Base-by-base conservation (phyloP, 257 asterid species). In the Primulina huaijiensis region DNA sequence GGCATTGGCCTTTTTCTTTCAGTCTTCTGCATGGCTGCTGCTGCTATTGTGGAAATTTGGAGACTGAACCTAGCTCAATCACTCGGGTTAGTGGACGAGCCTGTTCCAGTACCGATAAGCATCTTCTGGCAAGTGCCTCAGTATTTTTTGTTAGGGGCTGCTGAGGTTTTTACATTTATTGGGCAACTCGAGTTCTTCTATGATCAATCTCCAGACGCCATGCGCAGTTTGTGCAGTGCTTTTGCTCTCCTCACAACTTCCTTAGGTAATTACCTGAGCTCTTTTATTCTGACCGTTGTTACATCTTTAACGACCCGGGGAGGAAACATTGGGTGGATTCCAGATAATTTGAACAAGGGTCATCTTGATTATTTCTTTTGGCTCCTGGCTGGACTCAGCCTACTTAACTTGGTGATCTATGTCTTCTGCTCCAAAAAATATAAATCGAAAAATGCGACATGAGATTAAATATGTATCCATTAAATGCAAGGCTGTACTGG, bases 131-230 rank as follows among this genome's bases (percentile, higher is more conserved):
- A 91, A 77, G 65, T 79, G 20, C 97, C 97, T 3, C 97, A 91
- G 60, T 89, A 91, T 79, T 83, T 87, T 71, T 64, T 89, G 30
- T 60, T 87, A 10, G 97, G 96, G n/a, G 96, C 93, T 2, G 96
- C 97, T 0, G 96, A 89, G 57, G 85, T 91, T 30, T 91, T 86
- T 52, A 88, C 92, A 0, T 87, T 84, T 27, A 87, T 92, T 10
- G 98, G 98, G 63, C 96, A 87, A 68, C 81, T 88, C 0, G 94
- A 92, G 86, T 92, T 92, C 75, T 90, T 92, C 76, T 90, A 92
- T 62, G 95, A 92, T 65, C 95, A 92, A 71, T 92, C 98, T 0
- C 97, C 97, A 0, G 98, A 92, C 25, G 98, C 98, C 19, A 92
- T 90, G 98, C 91, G 98, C 67, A 92, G 96, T 61, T 80, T 90